Evolutionary conservation across 495 filamentous ascomycete genomes (phyloP).

Genomic region (Aspergillus indologenus): DNA sequence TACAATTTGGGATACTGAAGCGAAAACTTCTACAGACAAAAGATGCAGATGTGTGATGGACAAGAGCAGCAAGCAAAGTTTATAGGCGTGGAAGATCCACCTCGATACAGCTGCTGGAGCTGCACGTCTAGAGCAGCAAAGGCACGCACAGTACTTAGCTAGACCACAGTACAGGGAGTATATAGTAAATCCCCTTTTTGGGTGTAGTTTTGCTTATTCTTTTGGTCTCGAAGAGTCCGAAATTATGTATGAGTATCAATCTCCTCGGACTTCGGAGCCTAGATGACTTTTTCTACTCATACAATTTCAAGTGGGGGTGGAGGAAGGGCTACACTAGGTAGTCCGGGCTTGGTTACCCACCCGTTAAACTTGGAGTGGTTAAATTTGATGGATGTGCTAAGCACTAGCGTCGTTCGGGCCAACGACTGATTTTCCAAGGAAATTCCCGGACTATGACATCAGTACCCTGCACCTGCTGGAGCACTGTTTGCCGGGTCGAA

Average conservation of each 20-base stretch:
- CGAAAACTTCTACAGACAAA: neutral
- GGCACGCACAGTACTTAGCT: no score
- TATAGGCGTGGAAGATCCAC: neutral
- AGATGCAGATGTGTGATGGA: neutral
- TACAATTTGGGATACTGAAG: neutral
- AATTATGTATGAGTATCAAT: neutral
- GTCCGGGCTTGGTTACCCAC: neutral
- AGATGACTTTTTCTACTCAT: neutral
- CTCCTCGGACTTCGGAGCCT: neutral
- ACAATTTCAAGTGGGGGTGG: no score
- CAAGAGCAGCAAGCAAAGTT: neutral
- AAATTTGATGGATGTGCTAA: neutral
- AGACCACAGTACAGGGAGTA: neutral
- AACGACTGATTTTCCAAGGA: constrained; percentile 7
- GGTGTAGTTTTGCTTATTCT: neutral
- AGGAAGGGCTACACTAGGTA: neutral
- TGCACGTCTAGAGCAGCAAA: neutral
- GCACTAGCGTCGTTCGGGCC: constrained; percentile 1
- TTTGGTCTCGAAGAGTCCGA: neutral
- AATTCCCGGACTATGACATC: constrained; percentile 10
- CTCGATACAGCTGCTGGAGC: neutral
- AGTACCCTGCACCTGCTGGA: neutral
- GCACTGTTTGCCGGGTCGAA: neutral
- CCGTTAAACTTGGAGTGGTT: neutral
- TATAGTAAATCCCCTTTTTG: neutral